Evolutionary conservation across 208 protist genomes (phyloP).

Genomic region (Trypanosoma cruzi): DNA sequence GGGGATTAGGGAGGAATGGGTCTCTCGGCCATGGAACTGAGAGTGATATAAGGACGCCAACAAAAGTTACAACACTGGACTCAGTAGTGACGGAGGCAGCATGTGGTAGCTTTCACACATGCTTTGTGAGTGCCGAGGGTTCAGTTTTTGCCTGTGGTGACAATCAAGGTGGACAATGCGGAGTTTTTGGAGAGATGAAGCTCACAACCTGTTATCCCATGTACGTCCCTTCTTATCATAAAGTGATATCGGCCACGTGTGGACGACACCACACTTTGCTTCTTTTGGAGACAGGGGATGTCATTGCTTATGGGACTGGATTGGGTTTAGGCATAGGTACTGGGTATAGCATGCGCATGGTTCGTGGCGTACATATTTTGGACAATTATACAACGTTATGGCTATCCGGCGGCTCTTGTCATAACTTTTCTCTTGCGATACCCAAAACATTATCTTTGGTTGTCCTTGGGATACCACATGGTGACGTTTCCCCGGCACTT

Average conservation of each 20-base stretch:
- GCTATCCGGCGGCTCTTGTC: conserved; percentile 45
- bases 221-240: conserved; percentile 37
- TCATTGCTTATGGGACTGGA: conserved; percentile 72
- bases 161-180: conserved; percentile 82
- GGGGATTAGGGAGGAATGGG: conserved; percentile 79
- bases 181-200: conserved; percentile 48
- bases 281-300: conserved; percentile 62
- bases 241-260: conserved; percentile 60
- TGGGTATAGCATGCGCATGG: conserved; percentile 68
- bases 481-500: conserved; percentile 45
- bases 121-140: conserved; percentile 60
- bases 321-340: conserved; percentile 62
- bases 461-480: conserved; percentile 66
- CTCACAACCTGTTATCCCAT: conserved; percentile 44
- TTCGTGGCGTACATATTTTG: conserved; percentile 59
- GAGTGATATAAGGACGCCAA: conserved; percentile 43
- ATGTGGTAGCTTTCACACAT: conserved; percentile 84
- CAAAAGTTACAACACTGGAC: conserved; percentile 32
- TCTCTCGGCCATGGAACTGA: conserved; percentile 77
- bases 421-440: conserved; percentile 71
- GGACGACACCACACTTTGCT: conserved; percentile 76
- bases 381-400: conserved; percentile 70
- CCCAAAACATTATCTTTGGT: conserved; percentile 63
- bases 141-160: conserved; percentile 73
- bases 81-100: conserved; percentile 58